phyloP scores from a whole-genome alignment of 352 stramenopile genomes.

The Globisporangium paddicum region DNA sequence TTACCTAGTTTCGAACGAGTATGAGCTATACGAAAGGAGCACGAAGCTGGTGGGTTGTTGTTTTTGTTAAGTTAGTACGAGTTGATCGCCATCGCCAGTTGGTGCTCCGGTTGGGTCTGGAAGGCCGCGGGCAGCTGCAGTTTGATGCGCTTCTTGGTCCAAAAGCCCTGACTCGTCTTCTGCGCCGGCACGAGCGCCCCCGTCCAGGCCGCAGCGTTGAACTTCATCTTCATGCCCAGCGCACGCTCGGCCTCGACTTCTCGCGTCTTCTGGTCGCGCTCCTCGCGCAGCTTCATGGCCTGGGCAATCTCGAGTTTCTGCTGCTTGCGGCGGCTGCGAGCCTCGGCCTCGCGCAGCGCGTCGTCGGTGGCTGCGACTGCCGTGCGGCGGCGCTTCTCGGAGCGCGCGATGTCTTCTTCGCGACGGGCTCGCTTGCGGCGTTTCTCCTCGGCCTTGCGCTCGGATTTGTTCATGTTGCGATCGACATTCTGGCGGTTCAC shows the following conservation, averaged over 20 bases:
- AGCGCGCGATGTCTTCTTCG: slow-evolving; percentile 74
- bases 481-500: slow-evolving; percentile 62
- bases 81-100: slow-evolving; percentile 22
- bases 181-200: slow-evolving; percentile 33
- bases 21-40: not conserved
- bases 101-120: slow-evolving; percentile 12
- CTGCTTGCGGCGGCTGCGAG: slow-evolving; percentile 55
- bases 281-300: slow-evolving; percentile 53
- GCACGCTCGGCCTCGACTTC: slow-evolving; percentile 43
- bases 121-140: slow-evolving; percentile 46
- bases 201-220: slow-evolving; percentile 51
- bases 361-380: slow-evolving; percentile 77
- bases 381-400: slow-evolving; percentile 71
- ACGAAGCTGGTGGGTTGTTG: too few relatives aligned
- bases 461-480: slow-evolving; percentile 78
- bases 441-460: slow-evolving; percentile 85
- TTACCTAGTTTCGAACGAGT: not conserved
- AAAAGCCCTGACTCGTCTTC: slow-evolving; percentile 38
- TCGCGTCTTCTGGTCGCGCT: slow-evolving; percentile 45
- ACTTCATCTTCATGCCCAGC: slow-evolving; percentile 51
- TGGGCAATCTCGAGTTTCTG: slow-evolving; percentile 70
- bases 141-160: slow-evolving; percentile 54
- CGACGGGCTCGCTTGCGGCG: slow-evolving; percentile 61
- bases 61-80: slow-evolving; percentile 15
- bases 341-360: slow-evolving; percentile 71